Percentiles rank a stretch among this genome's conserved stretches.
Conservation (phyloP, 345 rosid species). For the Nephelium lappaceum region DNA sequence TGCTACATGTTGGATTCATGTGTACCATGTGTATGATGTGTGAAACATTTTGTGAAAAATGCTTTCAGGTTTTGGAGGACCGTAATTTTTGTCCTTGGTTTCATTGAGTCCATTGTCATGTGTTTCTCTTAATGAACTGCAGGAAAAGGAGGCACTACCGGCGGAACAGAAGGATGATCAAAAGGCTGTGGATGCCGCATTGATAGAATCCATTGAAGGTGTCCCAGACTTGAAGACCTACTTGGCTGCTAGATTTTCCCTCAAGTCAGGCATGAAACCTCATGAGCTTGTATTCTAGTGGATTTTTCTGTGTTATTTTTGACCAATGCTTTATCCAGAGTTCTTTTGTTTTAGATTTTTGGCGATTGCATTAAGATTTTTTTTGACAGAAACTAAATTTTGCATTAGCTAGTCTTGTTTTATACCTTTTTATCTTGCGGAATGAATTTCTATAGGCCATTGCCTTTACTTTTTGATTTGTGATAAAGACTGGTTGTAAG, state of each 20-base stretch:
- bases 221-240: conserved; percentile 74
- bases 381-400: background rate
- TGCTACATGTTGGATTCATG: background rate
- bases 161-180: conserved; percentile 83
- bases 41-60: background rate
- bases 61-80: background rate
- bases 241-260: conserved; percentile 75
- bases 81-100: background rate
- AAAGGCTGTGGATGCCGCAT: conserved; percentile 60
- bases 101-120: background rate
- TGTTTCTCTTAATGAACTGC: background rate
- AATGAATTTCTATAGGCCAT: background rate
- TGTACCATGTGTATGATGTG: background rate
- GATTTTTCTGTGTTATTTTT: background rate
- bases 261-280: conserved; percentile 79
- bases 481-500: background rate
- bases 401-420: background rate
- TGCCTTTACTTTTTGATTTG: background rate
- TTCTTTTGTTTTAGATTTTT: conserved; percentile 9
- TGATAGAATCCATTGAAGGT: conserved; percentile 65
- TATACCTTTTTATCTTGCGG: background rate
- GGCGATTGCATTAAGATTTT: background rate
- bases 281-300: conserved; percentile 77
- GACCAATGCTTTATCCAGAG: background rate
- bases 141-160: conserved; percentile 71